A percentile compares a stretch with the other conserved stretches of the same genome.
These are phyloP conservation scores for Saturnispora sekii DNA, from an alignment of 805 yeast genomes.

Conservation along the genomic window DNA sequence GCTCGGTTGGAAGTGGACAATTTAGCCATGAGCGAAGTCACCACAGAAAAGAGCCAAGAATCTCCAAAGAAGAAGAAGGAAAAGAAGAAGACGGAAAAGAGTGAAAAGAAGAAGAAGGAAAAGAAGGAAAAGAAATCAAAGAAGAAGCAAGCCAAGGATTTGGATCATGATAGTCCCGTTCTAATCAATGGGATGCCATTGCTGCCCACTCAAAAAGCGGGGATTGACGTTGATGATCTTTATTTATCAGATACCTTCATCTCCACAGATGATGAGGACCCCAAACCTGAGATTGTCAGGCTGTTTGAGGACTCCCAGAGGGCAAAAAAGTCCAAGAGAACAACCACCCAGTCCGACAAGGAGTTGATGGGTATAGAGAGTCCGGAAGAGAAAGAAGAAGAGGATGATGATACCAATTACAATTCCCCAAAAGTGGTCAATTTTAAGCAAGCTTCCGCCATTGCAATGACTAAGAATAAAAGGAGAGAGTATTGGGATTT, in stretches of 20 bases:
- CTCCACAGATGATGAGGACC: constrained; percentile 23
- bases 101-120: constrained; percentile 1
- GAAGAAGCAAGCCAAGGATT: background rate
- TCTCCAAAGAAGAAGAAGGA: background rate
- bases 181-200: constrained; percentile 5
- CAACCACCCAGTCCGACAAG: constrained; percentile 13
- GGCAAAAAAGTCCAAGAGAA: constrained; percentile 1
- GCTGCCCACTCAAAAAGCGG: constrained; percentile 79
- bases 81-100: constrained; percentile 1
- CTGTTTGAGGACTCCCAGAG: constrained; percentile 15
- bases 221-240: constrained; percentile 44
- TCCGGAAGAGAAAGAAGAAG: constrained; percentile 13
- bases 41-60: background rate
- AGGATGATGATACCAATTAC: constrained; percentile 2
- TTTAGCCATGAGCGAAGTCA: constrained; percentile 34
- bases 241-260: constrained; percentile 30
- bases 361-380: constrained; percentile 19
- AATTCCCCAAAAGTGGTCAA: background rate
- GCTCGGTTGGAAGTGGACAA: constrained; percentile 56
- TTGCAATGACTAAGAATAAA: constrained; percentile 65
- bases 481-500: constrained; percentile 46
- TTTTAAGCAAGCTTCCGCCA: constrained; percentile 41
- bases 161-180: background rate
- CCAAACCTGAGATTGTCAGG: constrained; percentile 9
- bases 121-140: constrained; percentile 4